Conservation (phyloP, 176 grass and related monocot species). For the Zizania latifolia region DNA sequence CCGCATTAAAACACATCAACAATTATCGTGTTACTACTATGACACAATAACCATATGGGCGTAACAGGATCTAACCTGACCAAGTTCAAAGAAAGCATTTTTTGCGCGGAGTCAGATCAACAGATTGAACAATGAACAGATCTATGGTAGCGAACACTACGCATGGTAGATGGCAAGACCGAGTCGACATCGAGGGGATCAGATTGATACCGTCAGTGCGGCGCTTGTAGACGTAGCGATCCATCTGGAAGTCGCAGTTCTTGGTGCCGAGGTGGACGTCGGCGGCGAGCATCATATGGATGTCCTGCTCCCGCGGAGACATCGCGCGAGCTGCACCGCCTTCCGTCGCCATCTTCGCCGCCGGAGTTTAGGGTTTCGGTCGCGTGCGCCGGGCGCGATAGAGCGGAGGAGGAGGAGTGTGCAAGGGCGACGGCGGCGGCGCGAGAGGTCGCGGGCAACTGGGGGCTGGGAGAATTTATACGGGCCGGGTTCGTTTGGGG, state of each 20-base stretch:
- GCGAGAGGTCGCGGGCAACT: neutral
- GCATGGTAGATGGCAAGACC: neutral
- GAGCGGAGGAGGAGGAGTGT: constrained; percentile 13
- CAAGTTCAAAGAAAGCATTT: neutral
- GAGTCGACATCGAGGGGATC: neutral
- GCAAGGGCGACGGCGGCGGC: constrained; percentile 10
- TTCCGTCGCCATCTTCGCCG: constrained; percentile 19
- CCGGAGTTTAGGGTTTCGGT: neutral
- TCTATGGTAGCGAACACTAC: neutral
- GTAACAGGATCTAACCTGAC: neutral
- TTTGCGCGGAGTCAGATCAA: neutral
- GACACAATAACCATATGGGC: neutral
- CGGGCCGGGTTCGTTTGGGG: constrained; percentile 16
- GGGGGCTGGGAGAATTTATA: constrained; percentile 34
- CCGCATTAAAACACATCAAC: neutral
- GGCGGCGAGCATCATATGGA: constrained; percentile 89
- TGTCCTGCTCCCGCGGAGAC: constrained; percentile 55
- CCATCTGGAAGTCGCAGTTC: constrained; percentile 99
- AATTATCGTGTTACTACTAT: no score
- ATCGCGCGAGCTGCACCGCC: constrained; percentile 28
- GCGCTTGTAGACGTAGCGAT: constrained; percentile 78
- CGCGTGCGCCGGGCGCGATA: neutral
- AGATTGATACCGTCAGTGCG: constrained; percentile 55
- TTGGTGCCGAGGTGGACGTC: constrained; percentile 92
- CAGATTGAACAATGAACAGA: neutral